phyloP scores from a whole-genome alignment of 805 yeast genomes.

The Kuraishia capsulata region DNA sequence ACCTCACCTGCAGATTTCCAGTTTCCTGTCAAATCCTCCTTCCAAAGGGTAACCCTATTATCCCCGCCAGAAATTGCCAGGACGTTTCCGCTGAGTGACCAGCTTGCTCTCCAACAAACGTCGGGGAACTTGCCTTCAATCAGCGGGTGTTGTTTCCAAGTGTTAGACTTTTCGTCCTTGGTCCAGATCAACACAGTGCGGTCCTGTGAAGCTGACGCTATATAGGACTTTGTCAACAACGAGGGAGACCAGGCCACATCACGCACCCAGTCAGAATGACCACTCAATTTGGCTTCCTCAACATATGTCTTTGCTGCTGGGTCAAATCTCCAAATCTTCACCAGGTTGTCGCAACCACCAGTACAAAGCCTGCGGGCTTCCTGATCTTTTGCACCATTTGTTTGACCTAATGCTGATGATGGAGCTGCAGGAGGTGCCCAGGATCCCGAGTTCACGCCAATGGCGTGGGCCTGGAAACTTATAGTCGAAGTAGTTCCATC shows the following conservation, averaged over 20 bases:
- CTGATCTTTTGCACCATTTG: constrained; percentile 21
- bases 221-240: constrained; percentile 73
- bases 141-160: constrained; percentile 76
- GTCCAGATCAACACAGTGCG: constrained; percentile 94
- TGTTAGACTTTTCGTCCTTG: constrained; percentile 43
- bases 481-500: constrained; percentile 71
- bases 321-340: constrained; percentile 80
- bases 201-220: constrained; percentile 96
- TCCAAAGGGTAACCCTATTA: constrained; percentile 93
- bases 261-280: constrained; percentile 97
- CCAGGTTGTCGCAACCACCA: constrained; percentile 92
- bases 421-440: constrained; percentile 69
- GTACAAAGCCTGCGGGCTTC: constrained; percentile 76
- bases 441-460: constrained; percentile 89
- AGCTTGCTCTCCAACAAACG: constrained; percentile 96
- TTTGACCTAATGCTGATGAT: constrained; percentile 22
- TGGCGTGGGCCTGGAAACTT: constrained; percentile 73
- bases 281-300: constrained; percentile 71
- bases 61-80: constrained; percentile 96
- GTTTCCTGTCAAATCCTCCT: constrained; percentile 82
- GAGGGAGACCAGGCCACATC: constrained; percentile 99
- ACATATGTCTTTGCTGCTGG: constrained; percentile 45
- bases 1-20: constrained; percentile 99
- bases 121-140: constrained; percentile 84
- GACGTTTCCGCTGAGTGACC: constrained; percentile 95